Percentiles rank a stretch among this genome's conserved stretches.
These are phyloP conservation scores for Leccinum angustisporum DNA, from an alignment of 1,284 basidiomycete species.

Conservation along the genomic window DNA sequence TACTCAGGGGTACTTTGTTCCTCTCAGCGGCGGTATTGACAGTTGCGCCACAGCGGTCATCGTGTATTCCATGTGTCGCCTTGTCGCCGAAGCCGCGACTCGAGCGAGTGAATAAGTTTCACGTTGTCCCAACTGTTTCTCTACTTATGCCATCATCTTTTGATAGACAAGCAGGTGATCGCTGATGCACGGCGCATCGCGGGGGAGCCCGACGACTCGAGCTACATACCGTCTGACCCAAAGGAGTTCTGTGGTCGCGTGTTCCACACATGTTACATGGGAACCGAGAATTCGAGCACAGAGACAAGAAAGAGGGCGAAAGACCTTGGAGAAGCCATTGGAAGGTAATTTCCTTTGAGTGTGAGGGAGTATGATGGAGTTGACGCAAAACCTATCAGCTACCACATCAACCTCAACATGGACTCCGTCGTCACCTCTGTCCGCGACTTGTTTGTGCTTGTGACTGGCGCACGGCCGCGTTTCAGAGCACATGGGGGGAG, in stretches of 20 bases:
- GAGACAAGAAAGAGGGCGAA: slow-evolving; percentile 90
- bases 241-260: slow-evolving; percentile 84
- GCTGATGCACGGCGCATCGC: slow-evolving; percentile 87
- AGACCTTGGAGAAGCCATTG: slow-evolving; percentile 84
- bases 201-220: slow-evolving; percentile 78
- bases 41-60: slow-evolving; percentile 96
- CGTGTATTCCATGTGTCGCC: slow-evolving; percentile 93
- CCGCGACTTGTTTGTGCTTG: slow-evolving; percentile 77
- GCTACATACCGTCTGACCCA: slow-evolving; percentile 83
- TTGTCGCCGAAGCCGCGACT: slow-evolving; percentile 76
- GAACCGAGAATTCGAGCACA: slow-evolving; percentile 89
- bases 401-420: slow-evolving; percentile 97
- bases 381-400: slow-evolving; percentile 47
- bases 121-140: not conserved
- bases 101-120: slow-evolving; percentile 57
- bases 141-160: not conserved
- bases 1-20: slow-evolving; percentile 94
- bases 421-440: slow-evolving; percentile 87
- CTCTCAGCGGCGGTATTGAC: slow-evolving; percentile 97
- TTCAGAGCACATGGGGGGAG: slow-evolving; percentile 91
- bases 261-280: slow-evolving; percentile 99
- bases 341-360: slow-evolving; percentile 54
- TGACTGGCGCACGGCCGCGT: slow-evolving; percentile 81
- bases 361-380: not conserved
- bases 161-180: slow-evolving; percentile 82